Percentiles rank a stretch among this genome's conserved stretches.
Conservation (phyloP, 495 filamentous ascomycete species). For the Xylaria venustula region DNA sequence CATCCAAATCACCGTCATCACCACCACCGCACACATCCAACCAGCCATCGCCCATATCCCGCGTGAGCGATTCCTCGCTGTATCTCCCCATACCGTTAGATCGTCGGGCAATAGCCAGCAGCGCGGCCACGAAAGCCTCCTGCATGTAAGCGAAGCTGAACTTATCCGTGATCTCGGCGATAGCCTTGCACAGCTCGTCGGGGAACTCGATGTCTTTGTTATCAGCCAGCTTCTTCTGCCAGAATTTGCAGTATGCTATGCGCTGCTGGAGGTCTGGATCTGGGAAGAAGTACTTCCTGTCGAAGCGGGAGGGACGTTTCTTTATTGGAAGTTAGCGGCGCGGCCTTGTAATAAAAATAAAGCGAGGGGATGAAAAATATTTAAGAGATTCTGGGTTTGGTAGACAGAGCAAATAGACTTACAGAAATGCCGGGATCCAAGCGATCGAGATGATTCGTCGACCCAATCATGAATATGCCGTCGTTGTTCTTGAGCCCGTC, state of each 20-base stretch:
- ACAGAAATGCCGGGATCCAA: conserved; percentile 61
- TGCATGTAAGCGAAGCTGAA: conserved; percentile 69
- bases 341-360: no score
- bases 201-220: conserved; percentile 59
- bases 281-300: conserved; percentile 63
- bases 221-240: conserved; percentile 54
- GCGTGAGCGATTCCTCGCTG: background rate
- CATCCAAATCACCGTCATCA: conserved; percentile 39
- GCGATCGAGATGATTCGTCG: conserved; percentile 59
- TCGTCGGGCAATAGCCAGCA: conserved; percentile 50
- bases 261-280: conserved; percentile 53
- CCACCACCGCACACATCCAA: conserved; percentile 24
- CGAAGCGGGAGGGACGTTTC: conserved; percentile 63
- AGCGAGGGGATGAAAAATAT: no score
- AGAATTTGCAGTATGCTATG: conserved; percentile 56
- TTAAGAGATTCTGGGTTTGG: no score
- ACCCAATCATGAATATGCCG: conserved; percentile 65
- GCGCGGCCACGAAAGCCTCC: conserved; percentile 60
- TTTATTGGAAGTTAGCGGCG: conserved; percentile 2
- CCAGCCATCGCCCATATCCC: conserved; percentile 20
- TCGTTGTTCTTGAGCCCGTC: conserved; percentile 67
- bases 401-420: conserved; percentile 1
- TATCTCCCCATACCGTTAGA: conserved; percentile 7
- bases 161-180: conserved; percentile 57
- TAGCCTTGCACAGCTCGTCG: conserved; percentile 46